Percentiles rank a stretch among this genome's conserved stretches.
phyloP scores from a whole-genome alignment of 495 filamentous ascomycete genomes.

The Schizothecium vesticola region DNA sequence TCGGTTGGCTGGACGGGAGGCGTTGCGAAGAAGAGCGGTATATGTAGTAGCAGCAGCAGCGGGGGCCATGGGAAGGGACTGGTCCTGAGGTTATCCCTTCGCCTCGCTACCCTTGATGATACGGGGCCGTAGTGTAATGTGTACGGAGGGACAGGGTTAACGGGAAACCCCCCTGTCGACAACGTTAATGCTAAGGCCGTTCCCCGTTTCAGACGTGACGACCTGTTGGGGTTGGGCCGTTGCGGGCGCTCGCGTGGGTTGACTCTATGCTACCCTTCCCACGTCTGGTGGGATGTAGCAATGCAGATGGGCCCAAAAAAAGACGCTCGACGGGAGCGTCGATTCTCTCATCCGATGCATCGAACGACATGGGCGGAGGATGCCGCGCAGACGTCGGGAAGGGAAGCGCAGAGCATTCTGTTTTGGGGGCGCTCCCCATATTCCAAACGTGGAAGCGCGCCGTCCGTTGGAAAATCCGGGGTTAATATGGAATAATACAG shows the following conservation, averaged over 20 bases:
- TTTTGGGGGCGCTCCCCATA: neutral
- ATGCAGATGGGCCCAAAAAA: neutral
- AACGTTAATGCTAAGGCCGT: neutral
- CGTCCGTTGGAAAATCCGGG: slow-evolving; percentile 32
- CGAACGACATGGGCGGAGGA: neutral
- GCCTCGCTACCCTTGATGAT: neutral
- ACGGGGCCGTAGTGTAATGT: neutral
- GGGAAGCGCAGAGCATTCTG: neutral
- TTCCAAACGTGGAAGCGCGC: slow-evolving; percentile 18
- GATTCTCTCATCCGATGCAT: neutral
- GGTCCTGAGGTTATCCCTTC: neutral
- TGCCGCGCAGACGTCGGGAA: neutral
- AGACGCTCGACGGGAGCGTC: neutral
- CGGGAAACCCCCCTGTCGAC: neutral
- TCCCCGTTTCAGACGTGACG: neutral
- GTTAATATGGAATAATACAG: slow-evolving; percentile 37
- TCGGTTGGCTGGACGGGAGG: neutral
- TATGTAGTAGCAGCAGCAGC: neutral
- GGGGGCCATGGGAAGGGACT: neutral
- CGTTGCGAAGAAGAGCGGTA: neutral
- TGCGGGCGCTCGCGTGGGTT: neutral
- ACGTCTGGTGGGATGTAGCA: neutral
- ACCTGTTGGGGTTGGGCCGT: neutral
- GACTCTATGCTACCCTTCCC: neutral
- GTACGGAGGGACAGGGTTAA: neutral